These are phyloP conservation scores for Flaveria linearis DNA, from an alignment of 129 eudicot genomes.

Conservation along the genomic window DNA sequence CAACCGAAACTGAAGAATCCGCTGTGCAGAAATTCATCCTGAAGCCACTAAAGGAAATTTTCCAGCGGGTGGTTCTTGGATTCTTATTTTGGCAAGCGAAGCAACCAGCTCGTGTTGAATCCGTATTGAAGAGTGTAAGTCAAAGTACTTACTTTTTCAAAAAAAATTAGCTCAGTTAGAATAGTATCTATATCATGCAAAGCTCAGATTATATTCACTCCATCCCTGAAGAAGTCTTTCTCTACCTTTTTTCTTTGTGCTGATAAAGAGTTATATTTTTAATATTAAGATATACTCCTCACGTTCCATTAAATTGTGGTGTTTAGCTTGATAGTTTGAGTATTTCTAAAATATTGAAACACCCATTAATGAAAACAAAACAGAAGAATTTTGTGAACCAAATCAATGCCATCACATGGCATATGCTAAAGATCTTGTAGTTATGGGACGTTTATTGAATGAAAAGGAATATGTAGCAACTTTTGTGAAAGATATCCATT, in stretches of 20 bases:
- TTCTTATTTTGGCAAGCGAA: slow-evolving; percentile 95
- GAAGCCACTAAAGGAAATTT: slow-evolving; percentile 74
- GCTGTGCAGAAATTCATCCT: slow-evolving; percentile 50
- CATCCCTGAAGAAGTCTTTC: not conserved
- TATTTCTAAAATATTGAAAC: not conserved
- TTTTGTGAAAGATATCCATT: not conserved
- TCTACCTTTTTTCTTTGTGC: not conserved
- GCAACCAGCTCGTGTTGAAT: slow-evolving; percentile 82
- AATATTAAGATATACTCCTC: not conserved
- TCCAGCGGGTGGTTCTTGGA: slow-evolving; percentile 85
- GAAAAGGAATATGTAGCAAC: not conserved
- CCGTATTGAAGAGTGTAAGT: slow-evolving; percentile 94
- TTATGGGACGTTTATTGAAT: not conserved
- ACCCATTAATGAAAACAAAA: not conserved
- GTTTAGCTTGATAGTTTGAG: not conserved
- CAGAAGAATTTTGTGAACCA: slow-evolving; percentile 3
- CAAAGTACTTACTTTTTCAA: not conserved
- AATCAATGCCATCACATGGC: not conserved
- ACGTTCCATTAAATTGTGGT: no score
- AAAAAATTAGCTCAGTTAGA: not conserved
- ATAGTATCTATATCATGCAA: slow-evolving; percentile 7
- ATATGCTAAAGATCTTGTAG: not conserved
- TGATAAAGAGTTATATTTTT: not conserved
- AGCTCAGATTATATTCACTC: not conserved
- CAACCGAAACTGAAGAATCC: slow-evolving; percentile 53